Base-by-base conservation (phyloP, 1,284 basidiomycete genomes). In the Naganishia cerealis region DNA sequence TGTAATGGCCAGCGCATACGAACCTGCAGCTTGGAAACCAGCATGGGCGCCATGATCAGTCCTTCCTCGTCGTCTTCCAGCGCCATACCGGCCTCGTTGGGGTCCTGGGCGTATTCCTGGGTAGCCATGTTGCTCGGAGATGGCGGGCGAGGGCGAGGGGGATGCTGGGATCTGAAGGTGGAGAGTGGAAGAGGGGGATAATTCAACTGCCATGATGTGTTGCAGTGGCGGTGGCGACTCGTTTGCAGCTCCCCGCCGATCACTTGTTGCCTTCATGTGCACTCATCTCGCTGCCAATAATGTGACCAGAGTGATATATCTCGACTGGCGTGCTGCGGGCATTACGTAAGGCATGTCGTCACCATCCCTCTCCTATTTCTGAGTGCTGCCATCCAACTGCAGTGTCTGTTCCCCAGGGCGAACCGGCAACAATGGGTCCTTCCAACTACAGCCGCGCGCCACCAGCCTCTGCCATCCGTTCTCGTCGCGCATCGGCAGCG, bases 21-120 rank as follows among this genome's bases (percentile, higher is more conserved):
- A 33, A 81, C 82, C 73, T 90, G 87, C 13, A 94, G 86, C 78
- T 94, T 94, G 74, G 83, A 83, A 68, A 94, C 87, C 57, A 92
- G 86, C 67, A 94, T 83, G 62, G 92, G 92, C 2, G 90, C 92
- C 26, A 87, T 85, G 63, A 88, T 74, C 57, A 76, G 83, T 59
- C 85, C 83, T 66, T 84, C 83, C 7, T 87, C 86, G 8, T 50
- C 46, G 43, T 86, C 84, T 48, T 83, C 83, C 21, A 81, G 84
- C 54, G 78, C 77, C 42, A 73, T 71, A 50, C 72, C 72, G 15
- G 42, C 57, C 1, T 16, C 39, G 48, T 71, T 58, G 24, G 55
- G 66, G 33, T 68, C 65, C 55, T 67, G 65, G 26, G 65, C 36
- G 33, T 66, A 42, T 61, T 53, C 57, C 24, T 57, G 59, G 1